Evolutionary conservation across 169 alveolate species (phyloP), one percentile per base, ranked within the genome.

Genomic region (Plasmodium adleri): DNA sequence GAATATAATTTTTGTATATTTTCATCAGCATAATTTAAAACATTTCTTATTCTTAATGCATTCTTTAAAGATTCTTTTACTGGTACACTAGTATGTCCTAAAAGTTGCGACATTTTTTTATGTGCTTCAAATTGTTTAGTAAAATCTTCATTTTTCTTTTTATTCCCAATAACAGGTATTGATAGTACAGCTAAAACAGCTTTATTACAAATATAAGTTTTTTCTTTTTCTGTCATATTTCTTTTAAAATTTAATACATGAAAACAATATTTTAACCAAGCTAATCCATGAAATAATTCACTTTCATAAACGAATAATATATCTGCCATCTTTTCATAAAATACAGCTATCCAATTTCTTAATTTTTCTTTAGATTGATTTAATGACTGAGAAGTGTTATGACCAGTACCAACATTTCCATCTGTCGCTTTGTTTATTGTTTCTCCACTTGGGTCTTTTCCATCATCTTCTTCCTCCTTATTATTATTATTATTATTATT

Each of bases 251-350:
- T 95, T 45, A 95, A 89, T 52, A 96, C 74, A 92, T 95, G 98
- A 74, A 96, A 88, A 32, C 96, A 95, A 45, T 94, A 95, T 22
- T 95, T 91, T 32, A 96, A 88, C 92, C 95, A 96, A 8, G 98
- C 98, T 15, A 96, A 94, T 7, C 99, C 98, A 94, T 97, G 99
- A 96, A 97, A 97, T 28, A 98, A 93, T 83, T 96, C 97, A 85
- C 96, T 96, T 54, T 98, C 99, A 7, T 98, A 94, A 17, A 97
- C 98, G 97, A 97, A 96, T 89, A 97, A 96, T 73, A 97, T 96
- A 64, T 95, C 95, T 54, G 98, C 95, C 63, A 98, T 92, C 78
- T 96, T 96, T 50, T 96, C 97, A 93, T 97, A 97, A 96, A 95
- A 97, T 47, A 95, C 93, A 12, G 97, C 98, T 32, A 97, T 90